Conservation (phyloP, 164 flowering plant genomes). For the Cinnamomum micranthum region DNA sequence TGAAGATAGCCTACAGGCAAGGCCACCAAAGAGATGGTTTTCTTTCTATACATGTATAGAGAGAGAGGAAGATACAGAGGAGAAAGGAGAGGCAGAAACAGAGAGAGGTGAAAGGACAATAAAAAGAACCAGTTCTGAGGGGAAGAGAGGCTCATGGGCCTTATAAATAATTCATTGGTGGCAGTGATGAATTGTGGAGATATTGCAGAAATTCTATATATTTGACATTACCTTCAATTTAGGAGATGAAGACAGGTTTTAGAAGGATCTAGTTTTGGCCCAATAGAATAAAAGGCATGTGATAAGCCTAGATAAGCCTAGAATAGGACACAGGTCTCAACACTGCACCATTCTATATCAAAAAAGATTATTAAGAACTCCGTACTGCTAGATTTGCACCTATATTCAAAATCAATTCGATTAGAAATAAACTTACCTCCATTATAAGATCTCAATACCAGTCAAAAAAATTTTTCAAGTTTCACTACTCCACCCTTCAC, state of each 20-base stretch:
- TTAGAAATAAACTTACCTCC: too few relatives aligned
- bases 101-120: neutral
- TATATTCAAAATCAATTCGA: too few relatives aligned
- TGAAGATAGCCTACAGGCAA: conserved; percentile 24
- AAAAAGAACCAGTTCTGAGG: neutral
- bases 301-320: conserved; percentile 31
- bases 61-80: neutral
- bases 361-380: conserved; percentile 19
- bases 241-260: conserved; percentile 28
- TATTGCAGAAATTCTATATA: conserved; percentile 4
- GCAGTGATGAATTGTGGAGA: neutral
- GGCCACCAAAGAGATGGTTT: conserved; percentile 12
- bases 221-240: conserved; percentile 22
- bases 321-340: neutral
- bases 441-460: too few relatives aligned
- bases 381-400: neutral
- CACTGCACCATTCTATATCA: neutral
- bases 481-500: too few relatives aligned
- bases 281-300: conserved; percentile 13
- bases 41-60: neutral
- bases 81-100: neutral
- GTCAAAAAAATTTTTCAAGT: too few relatives aligned
- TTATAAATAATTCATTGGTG: conserved; percentile 15
- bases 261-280: conserved; percentile 27
- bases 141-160: neutral